Evolutionary conservation across 1,284 basidiomycete genomes (phyloP), one percentile per base, ranked within the genome.

Genomic region (Ceratobasidium sp.): DNA sequence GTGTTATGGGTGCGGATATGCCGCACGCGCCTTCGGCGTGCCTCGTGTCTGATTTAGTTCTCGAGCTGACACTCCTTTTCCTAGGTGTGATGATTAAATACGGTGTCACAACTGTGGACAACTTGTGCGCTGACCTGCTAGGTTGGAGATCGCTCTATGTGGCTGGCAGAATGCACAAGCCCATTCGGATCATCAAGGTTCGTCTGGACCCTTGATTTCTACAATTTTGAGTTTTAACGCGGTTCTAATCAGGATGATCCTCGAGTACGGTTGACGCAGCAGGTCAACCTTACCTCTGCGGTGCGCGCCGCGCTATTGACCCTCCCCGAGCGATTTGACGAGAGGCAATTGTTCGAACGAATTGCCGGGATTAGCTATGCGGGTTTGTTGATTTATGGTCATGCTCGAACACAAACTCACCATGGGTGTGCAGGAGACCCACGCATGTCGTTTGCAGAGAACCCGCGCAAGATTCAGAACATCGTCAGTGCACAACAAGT

Each of bases 121-220:
- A 91, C 74, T 87, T 99, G 37, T 95, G 93, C 78, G 87, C 89
- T 0, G 98, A 99, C 81, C 84, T 99, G 51, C 86, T 96, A 53
- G 93, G 95, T 79, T 99, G 98, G 97, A 88, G 90, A 56, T 90
- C 94, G 22, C 87, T 99, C 8, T 99, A 99, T 82, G 89, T 98
- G 58, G 92, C 95, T 0, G 98, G 97, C 0, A 88, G 97, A 27
- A 95, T 99, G 90, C 97, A 99, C 84, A 99, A 99, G 82, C 97
- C 98, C 0, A 86, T 96, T 63, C 89, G 94, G 56, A 94, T 96
- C 78, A 92, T 98, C 81, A 90, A 88, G 69, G 69, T 72, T 13
- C 11, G 58, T 41, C 11, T 24, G 31, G 46, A 49, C 41, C 46
- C 56, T 61, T 4, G 43, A 62, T 61, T 61, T 48, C 27, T 59